Evolutionary conservation across 257 asterid species (phyloP).

Genomic region (Solanum chiquidenum): DNA sequence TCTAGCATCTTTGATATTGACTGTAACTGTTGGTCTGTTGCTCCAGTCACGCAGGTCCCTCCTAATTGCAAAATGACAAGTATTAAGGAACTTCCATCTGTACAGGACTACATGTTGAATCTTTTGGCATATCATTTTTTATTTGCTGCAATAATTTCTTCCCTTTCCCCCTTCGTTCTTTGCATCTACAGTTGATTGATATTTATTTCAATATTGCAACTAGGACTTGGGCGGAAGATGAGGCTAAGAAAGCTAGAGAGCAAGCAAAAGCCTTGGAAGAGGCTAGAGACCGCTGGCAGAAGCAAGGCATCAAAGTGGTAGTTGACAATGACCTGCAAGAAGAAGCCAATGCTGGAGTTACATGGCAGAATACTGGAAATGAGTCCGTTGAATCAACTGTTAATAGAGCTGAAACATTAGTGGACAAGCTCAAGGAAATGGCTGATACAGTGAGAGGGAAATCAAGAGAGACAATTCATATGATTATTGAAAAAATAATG

Average conservation of each 20-base stretch:
- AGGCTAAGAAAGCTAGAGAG: constrained; percentile 86
- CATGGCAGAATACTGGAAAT: constrained; percentile 66
- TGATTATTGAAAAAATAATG: constrained; percentile 46
- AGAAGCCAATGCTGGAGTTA: constrained; percentile 63
- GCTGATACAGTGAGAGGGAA: constrained; percentile 53
- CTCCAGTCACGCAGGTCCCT: not conserved
- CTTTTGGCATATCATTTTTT: not conserved
- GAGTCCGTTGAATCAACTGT: constrained; percentile 61
- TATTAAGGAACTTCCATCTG: not conserved
- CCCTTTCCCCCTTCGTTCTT: not conserved
- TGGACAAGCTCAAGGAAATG: constrained; percentile 62
- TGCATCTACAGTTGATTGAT: not conserved
- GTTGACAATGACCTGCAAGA: constrained; percentile 73
- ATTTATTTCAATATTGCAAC: constrained; percentile 2
- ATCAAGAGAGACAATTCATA: constrained; percentile 50
- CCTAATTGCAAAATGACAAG: not conserved
- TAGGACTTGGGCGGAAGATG: constrained; percentile 97
- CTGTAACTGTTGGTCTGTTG: not conserved
- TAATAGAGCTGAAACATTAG: constrained; percentile 58
- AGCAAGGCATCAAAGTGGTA: constrained; percentile 76
- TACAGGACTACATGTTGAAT: not conserved
- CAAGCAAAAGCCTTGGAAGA: constrained; percentile 85
- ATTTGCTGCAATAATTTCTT: not conserved
- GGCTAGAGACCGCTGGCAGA: constrained; percentile 85
- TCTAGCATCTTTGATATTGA: not conserved